These are phyloP conservation scores for Sporothrix variecibatus DNA, from an alignment of 2,329 filamentous ascomycete species.

Conservation along the genomic window DNA sequence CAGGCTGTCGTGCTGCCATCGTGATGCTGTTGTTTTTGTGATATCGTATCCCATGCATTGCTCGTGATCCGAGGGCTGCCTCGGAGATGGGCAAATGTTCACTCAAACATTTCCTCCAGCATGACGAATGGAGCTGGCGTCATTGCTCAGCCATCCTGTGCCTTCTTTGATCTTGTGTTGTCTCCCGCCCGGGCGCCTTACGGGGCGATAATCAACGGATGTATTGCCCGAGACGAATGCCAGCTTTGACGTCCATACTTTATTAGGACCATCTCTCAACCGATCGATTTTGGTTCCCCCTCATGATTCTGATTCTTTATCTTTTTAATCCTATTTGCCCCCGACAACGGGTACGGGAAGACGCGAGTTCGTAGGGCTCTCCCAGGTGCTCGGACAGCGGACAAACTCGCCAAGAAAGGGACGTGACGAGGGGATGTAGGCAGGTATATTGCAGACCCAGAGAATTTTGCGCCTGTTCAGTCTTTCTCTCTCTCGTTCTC, in stretches of 20 bases:
- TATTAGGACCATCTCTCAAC: too few relatives aligned
- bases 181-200: not conserved
- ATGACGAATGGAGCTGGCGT: not conserved
- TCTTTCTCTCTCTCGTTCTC: not conserved
- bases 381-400: conserved; percentile 7
- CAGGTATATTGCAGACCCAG: not conserved
- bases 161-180: not conserved
- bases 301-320: not conserved
- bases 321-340: not conserved
- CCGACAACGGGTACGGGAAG: not conserved
- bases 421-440: not conserved
- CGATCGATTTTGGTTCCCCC: not conserved
- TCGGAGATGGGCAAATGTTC: not conserved
- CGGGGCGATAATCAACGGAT: not conserved
- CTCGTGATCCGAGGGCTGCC: not conserved
- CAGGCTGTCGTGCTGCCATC: not conserved
- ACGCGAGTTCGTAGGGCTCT: not conserved
- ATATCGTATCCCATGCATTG: not conserved
- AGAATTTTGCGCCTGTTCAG: too few relatives aligned
- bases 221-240: not conserved
- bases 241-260: not conserved
- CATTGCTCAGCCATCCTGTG: not conserved
- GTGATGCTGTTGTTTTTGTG: not conserved
- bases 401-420: not conserved
- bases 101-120: not conserved